Base-by-base conservation (phyloP, 345 rosid genomes). In the Hibiscus trionum region DNA sequence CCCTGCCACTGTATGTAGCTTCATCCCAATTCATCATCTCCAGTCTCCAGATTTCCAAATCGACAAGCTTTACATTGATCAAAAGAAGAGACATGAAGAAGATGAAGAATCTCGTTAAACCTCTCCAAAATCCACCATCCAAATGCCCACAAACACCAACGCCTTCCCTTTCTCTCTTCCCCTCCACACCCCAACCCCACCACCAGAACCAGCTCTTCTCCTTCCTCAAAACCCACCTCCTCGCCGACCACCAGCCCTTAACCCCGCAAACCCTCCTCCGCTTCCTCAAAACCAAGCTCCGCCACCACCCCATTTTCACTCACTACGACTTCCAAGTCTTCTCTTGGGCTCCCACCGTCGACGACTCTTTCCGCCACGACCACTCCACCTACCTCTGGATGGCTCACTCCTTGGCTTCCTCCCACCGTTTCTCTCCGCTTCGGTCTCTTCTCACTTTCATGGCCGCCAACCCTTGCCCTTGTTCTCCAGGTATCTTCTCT, bases 401-500 rank as follows among this genome's bases (percentile, higher is more conserved):
- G 91, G 88, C 85, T 33, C 78, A 84, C 27, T 85, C 89, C 42
- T 96, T 90, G 8, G 84, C 91, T 70, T 73, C 83, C 76, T 82
- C 97, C 19, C 81, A 87, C 81, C 87, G 97, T 0, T 80, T 89
- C 66, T 31, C 75, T 2, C 87, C 82, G 46, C 94, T 93, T 55
- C 26, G 35, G 21, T 78, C 81, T 17, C 86, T 93, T 62, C 93
- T 93, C 57, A 76, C 72, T 35, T 91, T 87, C 72, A 70, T 91
- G 26, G 80, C 86, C 0, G 67, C 97, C 0, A 88, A 81, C 55
- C 93, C 90, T 4, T 93, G 96, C 66, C 97, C 97, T 0, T 93
- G 98, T 42, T 84, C 94, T 14, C 86, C 87, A 57, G 96, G 96
- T 70, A 93, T 91, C 79, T 93, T 93, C 85, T 90, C 93, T 70